phyloP scores from a whole-genome alignment of 495 filamentous ascomycete species.

The Neurospora terricola region DNA sequence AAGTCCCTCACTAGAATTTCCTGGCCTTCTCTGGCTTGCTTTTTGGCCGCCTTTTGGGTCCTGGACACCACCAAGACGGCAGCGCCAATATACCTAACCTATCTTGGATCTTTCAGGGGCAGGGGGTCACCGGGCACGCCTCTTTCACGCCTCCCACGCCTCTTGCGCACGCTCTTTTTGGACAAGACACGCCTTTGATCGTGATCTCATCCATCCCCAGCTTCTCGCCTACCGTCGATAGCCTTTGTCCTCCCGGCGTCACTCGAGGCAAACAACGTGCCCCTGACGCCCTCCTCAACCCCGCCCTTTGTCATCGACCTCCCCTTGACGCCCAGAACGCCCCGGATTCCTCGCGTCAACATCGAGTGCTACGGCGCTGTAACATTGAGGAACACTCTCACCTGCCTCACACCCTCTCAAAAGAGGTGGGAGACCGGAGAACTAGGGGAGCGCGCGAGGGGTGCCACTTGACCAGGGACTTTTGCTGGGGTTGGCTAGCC shows the following conservation, averaged over 20 bases:
- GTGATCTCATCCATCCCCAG: not conserved
- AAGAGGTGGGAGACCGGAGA: not conserved
- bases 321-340: not conserved
- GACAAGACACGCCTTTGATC: not conserved
- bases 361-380: not conserved
- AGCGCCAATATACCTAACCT: not conserved
- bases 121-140: not conserved
- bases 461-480: not conserved
- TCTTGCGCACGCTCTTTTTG: not conserved
- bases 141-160: not conserved
- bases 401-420: not conserved
- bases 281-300: not conserved
- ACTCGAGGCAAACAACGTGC: not conserved
- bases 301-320: not conserved
- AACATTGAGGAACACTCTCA: not conserved
- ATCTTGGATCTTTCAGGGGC: not conserved
- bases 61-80: not conserved
- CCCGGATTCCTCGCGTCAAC: not conserved
- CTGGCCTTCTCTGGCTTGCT: not conserved
- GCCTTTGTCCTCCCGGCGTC: not conserved
- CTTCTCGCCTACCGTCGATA: not conserved
- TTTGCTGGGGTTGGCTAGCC: not conserved
- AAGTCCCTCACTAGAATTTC: not conserved
- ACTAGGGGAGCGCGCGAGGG: not conserved
- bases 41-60: not conserved